Base-by-base conservation (phyloP, 371 early-diverging fungal species). In the Neoconidiobolus thromboides region DNA sequence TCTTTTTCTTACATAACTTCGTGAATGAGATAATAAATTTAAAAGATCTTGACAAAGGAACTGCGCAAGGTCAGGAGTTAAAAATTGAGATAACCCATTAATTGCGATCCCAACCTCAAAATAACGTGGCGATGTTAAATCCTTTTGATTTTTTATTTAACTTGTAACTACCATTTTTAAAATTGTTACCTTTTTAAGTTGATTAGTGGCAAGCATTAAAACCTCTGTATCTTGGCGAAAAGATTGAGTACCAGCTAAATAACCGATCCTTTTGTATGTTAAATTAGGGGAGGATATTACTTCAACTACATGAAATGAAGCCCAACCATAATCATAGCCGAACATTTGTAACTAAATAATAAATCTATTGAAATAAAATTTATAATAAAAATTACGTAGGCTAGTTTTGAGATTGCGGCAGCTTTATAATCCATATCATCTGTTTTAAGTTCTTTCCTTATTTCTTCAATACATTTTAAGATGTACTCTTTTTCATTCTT, bases 271-370 rank as follows among this genome's bases (percentile, higher is more conserved):
- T 68, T 96, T 96, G 67, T 89, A 81, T 36, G 75, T 66, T 44
- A 89, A 81, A 54, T 87, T 85, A 50, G 86, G 75, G 2, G 90
- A 86, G 0, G 93, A 87, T 95, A 96, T 95, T 53, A 92, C 91
- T 68, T 96, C 93, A n/a, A 96, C 85, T 2, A 94, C 82, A 67
- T 94, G 90, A 66, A 96, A 96, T 0, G 86, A 83, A 0, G 95
- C 94, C 95, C 96, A 96, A 1, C 81, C 79, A 87, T 91, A 91
- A 66, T 92, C 92, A 62, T 93, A 94, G 2, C 97, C 96, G 36
- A 91, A 77, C 93, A 94, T 93, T 75, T 94, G 93, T 40, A 96
- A 78, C 86, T 90, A 71, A 41, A 46, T 43, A 40, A 10, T 15
- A 36, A 59, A 58, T 42, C 36, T 55, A 62, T 38, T 36, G 15